A percentile compares a stretch with the other conserved stretches of the same genome.
Evolutionary conservation across 306 rosid species (phyloP).

Genomic region (Sechiopsis laciniata): DNA sequence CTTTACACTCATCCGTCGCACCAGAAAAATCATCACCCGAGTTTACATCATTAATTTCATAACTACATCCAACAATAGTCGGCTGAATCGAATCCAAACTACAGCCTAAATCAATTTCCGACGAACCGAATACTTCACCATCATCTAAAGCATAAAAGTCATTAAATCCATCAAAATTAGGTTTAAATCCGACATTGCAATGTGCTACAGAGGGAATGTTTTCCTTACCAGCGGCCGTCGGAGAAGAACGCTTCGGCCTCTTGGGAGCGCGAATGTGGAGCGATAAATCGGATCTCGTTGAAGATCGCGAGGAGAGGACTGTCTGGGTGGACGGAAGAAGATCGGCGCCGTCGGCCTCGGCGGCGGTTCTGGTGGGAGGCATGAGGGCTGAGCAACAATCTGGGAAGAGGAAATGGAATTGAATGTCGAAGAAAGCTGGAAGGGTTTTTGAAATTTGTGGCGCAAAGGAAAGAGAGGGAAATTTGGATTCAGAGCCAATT

Average conservation of each 20-base stretch:
- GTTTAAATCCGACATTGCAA: neutral
- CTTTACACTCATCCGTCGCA: conserved; percentile 24
- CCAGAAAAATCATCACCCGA: conserved; percentile 18
- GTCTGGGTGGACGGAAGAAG: conserved; percentile 58
- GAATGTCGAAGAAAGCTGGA: neutral
- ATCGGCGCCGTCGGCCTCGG: conserved; percentile 29
- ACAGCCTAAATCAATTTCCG: conserved; percentile 25
- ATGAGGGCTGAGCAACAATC: conserved; percentile 15
- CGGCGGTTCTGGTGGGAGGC: neutral
- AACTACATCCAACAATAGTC: conserved; percentile 31
- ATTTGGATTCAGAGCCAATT: conserved; percentile 6
- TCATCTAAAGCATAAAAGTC: neutral
- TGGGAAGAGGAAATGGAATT: neutral
- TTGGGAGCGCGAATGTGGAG: conserved; percentile 29
- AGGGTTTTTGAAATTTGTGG: conserved; percentile 10
- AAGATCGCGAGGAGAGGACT: conserved; percentile 15
- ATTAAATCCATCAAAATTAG: neutral
- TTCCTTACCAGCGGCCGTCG: conserved; percentile 41
- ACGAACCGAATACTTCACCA: conserved; percentile 10
- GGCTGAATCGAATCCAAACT: conserved; percentile 56
- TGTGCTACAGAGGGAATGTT: conserved; percentile 29
- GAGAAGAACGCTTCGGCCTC: conserved; percentile 31
- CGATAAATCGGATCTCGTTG: conserved; percentile 15
- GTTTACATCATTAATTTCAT: neutral
- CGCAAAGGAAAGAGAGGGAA: conserved; percentile 19